phyloP scores from a whole-genome alignment of 345 rosid species.

The Salix purpurea region DNA sequence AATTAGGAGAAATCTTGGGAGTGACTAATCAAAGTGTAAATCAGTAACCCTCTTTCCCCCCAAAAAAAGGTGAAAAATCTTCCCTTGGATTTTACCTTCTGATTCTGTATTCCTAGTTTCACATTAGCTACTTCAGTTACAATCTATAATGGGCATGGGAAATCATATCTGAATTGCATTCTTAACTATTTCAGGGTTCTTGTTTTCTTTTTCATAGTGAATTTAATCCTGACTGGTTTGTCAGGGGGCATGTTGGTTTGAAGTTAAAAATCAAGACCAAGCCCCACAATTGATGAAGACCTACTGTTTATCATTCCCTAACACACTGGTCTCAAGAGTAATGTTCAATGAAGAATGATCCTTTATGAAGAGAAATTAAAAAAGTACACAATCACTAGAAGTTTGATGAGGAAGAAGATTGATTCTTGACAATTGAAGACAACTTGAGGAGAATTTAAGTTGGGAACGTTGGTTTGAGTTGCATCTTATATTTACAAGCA shows the following conservation, averaged over 20 bases:
- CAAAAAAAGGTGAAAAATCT: neutral
- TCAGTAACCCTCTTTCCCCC: neutral
- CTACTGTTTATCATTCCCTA: conserved; percentile 52
- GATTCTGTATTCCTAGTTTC: conserved; percentile 1
- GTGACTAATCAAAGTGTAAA: neutral
- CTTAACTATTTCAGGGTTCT: conserved; percentile 24
- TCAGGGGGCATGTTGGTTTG: conserved; percentile 98
- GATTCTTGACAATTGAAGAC: conserved; percentile 49
- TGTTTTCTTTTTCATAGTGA: conserved; percentile 35
- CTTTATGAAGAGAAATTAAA: conserved; percentile 53
- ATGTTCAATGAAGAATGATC: conserved; percentile 48
- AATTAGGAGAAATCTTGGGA: neutral
- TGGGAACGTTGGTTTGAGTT: conserved; percentile 60
- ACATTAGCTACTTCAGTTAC: neutral
- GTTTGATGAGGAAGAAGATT: conserved; percentile 64
- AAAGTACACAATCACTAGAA: conserved; percentile 58
- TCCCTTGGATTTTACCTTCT: neutral
- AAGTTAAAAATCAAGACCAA: conserved; percentile 85
- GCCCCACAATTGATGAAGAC: conserved; percentile 85
- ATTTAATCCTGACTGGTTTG: conserved; percentile 75
- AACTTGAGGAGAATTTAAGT: conserved; percentile 42
- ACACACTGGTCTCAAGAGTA: conserved; percentile 49
- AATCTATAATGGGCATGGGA: neutral
- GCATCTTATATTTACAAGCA: conserved; percentile 62
- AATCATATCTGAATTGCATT: conserved; percentile 19